These are phyloP conservation scores for Sporopachydermia lactativora DNA, from an alignment of 805 yeast species.

Conservation along the genomic window DNA sequence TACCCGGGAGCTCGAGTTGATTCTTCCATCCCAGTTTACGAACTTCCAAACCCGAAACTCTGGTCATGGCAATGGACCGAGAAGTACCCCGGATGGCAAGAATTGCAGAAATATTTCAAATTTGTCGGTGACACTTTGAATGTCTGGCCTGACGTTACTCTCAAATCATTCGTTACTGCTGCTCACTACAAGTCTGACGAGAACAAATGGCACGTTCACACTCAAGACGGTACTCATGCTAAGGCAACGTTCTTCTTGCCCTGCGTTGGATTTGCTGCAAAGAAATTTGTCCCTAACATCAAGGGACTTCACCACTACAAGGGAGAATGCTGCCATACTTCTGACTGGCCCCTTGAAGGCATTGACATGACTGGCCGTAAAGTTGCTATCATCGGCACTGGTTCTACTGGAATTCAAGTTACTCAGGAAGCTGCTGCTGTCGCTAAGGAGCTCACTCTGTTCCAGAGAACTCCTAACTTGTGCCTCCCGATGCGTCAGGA, in stretches of 20 bases:
- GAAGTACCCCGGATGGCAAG: conserved; percentile 10
- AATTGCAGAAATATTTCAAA: conserved; percentile 10
- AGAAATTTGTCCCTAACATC: conserved; percentile 7
- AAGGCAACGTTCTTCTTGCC: conserved; percentile 7
- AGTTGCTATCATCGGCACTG: conserved; percentile 13
- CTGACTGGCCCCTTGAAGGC: conserved; percentile 11
- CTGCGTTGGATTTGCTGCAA: conserved; percentile 11
- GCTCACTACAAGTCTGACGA: conserved; percentile 7
- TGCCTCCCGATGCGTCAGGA: conserved; percentile 11
- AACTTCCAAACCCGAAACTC: conserved; percentile 9
- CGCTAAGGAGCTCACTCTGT: conserved; percentile 9
- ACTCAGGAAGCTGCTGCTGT: conserved; percentile 10
- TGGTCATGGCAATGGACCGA: conserved; percentile 11
- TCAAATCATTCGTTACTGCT: conserved; percentile 5
- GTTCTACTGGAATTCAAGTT: conserved; percentile 15
- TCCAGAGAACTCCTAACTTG: conserved; percentile 13
- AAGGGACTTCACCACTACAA: conserved; percentile 8
- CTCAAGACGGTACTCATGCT: conserved; percentile 6
- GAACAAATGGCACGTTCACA: conserved; percentile 8
- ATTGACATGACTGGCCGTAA: conserved; percentile 6
- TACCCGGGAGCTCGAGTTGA: conserved; percentile 15
- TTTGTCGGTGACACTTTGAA: conserved; percentile 10
- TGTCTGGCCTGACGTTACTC: conserved; percentile 8
- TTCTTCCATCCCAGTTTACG: conserved; percentile 10
- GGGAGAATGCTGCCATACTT: conserved; percentile 10